phyloP scores from a whole-genome alignment of 129 eudicot genomes.

The Lonicera japonica region DNA sequence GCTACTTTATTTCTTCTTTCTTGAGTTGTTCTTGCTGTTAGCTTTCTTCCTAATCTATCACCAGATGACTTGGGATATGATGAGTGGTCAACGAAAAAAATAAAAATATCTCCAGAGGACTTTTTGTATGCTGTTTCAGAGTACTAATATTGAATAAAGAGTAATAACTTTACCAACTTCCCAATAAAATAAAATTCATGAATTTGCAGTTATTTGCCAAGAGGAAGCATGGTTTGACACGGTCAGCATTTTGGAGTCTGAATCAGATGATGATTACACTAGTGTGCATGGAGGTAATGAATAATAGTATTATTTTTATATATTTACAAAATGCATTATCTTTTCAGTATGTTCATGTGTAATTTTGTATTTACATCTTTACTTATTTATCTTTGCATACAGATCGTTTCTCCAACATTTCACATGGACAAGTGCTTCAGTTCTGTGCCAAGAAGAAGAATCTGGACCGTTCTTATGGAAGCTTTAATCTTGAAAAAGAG shows the following conservation, averaged over 20 bases:
- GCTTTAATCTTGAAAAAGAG: slow-evolving; percentile 47
- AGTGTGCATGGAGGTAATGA: slow-evolving; percentile 80
- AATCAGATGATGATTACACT: slow-evolving; percentile 71
- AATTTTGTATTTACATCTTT: neutral
- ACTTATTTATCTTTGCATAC: slow-evolving; percentile 1
- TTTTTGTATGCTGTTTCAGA: no score
- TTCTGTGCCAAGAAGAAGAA: slow-evolving; percentile 38
- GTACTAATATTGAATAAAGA: no score
- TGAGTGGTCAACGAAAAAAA: no score
- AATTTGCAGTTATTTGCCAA: slow-evolving; percentile 51
- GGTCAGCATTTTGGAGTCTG: slow-evolving; percentile 55
- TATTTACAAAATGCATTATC: neutral
- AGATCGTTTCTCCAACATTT: slow-evolving; percentile 35
- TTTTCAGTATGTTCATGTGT: slow-evolving; percentile 6
- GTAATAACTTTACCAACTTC: neutral
- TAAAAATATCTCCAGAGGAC: no score
- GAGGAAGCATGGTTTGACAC: slow-evolving; percentile 96
- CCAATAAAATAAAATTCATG: neutral
- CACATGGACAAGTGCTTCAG: slow-evolving; percentile 44
- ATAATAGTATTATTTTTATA: neutral
- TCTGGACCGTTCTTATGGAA: slow-evolving; percentile 54
- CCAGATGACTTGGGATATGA: no score
- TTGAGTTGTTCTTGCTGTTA: neutral
- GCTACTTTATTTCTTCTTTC: no score
- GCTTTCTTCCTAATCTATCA: no score